Percentiles rank a stretch among this genome's conserved stretches.
phyloP scores from a whole-genome alignment of 2,329 filamentous ascomycete genomes.

The Pestalotiopsis sp. region DNA sequence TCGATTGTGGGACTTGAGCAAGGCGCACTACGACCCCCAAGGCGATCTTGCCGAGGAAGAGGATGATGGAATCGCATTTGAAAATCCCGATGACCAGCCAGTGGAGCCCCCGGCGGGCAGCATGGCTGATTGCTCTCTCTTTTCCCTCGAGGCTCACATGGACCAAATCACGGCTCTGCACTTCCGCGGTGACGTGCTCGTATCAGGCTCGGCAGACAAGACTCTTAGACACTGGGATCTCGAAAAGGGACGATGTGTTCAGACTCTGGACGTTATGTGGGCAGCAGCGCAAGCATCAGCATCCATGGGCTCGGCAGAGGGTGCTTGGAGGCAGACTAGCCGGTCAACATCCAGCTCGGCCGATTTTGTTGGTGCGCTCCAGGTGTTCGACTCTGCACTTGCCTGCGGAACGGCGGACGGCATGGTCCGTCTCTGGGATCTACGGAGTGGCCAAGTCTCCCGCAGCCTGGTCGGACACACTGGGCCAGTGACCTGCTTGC shows the following conservation, averaged over 20 bases:
- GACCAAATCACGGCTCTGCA: conserved; percentile 94
- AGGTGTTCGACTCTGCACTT: conserved; percentile 94
- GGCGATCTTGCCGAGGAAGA: conserved; percentile 60
- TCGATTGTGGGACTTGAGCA: conserved; percentile 90
- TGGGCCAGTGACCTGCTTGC: conserved; percentile 87
- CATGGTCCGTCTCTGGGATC: conserved; percentile 96
- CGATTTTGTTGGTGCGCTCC: conserved; percentile 91
- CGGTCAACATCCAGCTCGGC: conserved; percentile 69
- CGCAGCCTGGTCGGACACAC: conserved; percentile 94
- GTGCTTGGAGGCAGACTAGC: conserved; percentile 73
- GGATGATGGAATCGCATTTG: conserved; percentile 72
- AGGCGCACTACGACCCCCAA: conserved; percentile 79
- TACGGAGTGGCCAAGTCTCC: conserved; percentile 95
- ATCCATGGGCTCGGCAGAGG: conserved; percentile 63
- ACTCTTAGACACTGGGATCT: conserved; percentile 97
- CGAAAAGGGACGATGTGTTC: conserved; percentile 94
- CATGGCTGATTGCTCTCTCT: conserved; percentile 89
- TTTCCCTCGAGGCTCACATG: conserved; percentile 85
- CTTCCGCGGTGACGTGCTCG: conserved; percentile 84
- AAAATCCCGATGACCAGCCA: conserved; percentile 67
- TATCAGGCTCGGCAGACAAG: conserved; percentile 96
- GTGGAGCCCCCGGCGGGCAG: conserved; percentile 76
- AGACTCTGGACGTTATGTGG: conserved; percentile 98
- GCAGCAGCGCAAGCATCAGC: conserved; percentile 87
- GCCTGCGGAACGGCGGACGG: conserved; percentile 97